Base-by-base conservation (phyloP, 257 asterid species). In the Thymus mandschuricus region DNA sequence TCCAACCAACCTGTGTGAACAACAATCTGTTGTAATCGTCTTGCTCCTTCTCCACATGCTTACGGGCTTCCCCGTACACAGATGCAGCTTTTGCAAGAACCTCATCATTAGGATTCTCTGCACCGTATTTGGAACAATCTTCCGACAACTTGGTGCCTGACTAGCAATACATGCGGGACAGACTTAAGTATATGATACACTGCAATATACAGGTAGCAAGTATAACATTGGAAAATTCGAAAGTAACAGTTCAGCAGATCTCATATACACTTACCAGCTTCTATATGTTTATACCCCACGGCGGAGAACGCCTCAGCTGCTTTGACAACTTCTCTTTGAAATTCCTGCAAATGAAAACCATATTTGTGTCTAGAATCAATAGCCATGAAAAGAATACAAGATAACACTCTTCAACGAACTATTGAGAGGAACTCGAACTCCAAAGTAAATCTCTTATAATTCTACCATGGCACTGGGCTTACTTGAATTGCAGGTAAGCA, bases 141-240 rank as follows among this genome's bases (percentile, higher is more conserved):
- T 95, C 97, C 27, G 96, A 89, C 79, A 92, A 79, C 84, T 95
- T 95, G 76, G 96, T 89, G 79, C 98, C 99, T 95, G 87, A 80
- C 85, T 84, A 79, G 67, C 87, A 82, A 78, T 58, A 55, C 79
- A 71, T 71, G 58, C 62, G 65, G 59, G 71, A 65, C 70, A 67
- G 73, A 68, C 74, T 66, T 75, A 70, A 43, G 70, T 11, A 70
- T 48, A 68, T 43, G 35, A 34, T 30, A 59, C 48, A 38, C 41
- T 46, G 50, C 41, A 60, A 28, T 34, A 57, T 13, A 38, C 58
- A 31, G 9, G 50, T 54, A 63, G 63, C 75, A 69, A 15, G 51
- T 34, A 52, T 15, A 55, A 41, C 38, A 13, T 52, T 46, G 51
- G 38, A 40, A 38, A 44, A 48, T 31, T 4, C 72, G 29, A 10